Evolutionary conservation across 169 alveolate species (phyloP), one percentile per base, ranked within the genome.

Genomic region (Neospora caninum): DNA sequence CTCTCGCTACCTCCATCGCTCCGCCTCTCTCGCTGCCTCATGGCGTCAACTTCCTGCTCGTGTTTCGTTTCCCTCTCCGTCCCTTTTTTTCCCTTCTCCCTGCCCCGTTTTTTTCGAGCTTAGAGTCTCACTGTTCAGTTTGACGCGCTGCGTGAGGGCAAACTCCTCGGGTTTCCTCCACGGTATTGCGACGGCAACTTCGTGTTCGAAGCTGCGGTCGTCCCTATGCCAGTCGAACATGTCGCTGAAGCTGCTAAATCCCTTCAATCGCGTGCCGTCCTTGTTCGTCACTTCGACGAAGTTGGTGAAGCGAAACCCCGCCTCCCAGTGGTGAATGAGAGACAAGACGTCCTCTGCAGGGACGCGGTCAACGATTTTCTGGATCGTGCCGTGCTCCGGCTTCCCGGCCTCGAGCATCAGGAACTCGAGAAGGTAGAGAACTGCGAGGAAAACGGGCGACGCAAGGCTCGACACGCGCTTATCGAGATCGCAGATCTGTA

Each of bases 91-190:
- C 73, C 31, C 73, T 16, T 29, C 73, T 6, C 73, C n/a, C 16
- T 16, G 31, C 25, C 20, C 73, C 73, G 34, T 16, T 64, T 27
- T 4, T 22, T n/a, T 18, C 20, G 10, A 18, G 43, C 86, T 0
- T 38, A 6, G 39, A 43, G 4, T 0, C 89, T 82, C 36, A 82
- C 89, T 82, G 67, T 41, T 82, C 36, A 25, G 34, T 31, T 43
- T 16, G 64, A 42, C 41, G 38, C 18, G 42, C 31, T 43, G 89
- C 42, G 20, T 13, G 34, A 82, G 67, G 34, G 89, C 53, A 67
- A 82, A 41, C 41, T 82, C 89, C 64, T 82, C 89, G 4, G 89
- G 89, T 36, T 43, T 82, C 25, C 22, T 22, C 89, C 89, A 82
- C 39, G 89, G 89, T 1, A 82, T 25, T 9, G 89, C 0, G 34